These are phyloP conservation scores for Jimgerdemannia flammicorona DNA, from an alignment of 192 early-diverging fungal genomes.

Conservation along the genomic window DNA sequence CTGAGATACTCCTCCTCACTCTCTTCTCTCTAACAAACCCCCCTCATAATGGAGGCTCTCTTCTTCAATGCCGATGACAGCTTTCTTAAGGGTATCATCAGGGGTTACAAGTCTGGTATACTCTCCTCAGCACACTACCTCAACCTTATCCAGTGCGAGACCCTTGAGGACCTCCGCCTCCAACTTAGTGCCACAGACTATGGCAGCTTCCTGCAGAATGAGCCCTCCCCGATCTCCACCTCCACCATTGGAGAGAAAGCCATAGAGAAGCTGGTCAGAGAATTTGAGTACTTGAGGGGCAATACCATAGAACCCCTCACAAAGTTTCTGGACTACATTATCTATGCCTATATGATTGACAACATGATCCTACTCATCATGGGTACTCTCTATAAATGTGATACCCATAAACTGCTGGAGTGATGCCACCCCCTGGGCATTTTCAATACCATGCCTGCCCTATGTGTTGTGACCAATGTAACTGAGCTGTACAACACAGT, in stretches of 20 bases:
- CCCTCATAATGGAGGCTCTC: conserved; percentile 39
- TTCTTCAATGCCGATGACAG: conserved; percentile 88
- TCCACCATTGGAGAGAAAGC: conserved; percentile 88
- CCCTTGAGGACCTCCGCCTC: conserved; percentile 94
- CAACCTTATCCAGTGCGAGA: conserved; percentile 98
- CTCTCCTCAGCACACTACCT: conserved; percentile 78
- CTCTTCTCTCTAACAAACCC: conserved; percentile 6
- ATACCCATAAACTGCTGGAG: conserved; percentile 95
- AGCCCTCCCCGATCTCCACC: conserved; percentile 92
- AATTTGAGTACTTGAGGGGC: conserved; percentile 89
- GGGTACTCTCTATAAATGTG: conserved; percentile 96
- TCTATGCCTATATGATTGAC: conserved; percentile 99
- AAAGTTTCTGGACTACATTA: conserved; percentile 96
- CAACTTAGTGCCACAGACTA: conserved; percentile 97
- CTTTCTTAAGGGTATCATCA: conserved; percentile 91
- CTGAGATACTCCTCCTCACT: no score
- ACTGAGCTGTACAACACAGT: conserved; percentile 95
- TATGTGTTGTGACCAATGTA: conserved; percentile 96
- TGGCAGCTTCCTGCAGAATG: conserved; percentile 89
- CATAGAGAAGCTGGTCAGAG: conserved; percentile 83
- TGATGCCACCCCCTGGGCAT: conserved; percentile 97
- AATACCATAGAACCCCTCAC: conserved; percentile 81
- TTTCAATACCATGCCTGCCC: conserved; percentile 97
- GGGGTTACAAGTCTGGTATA: conserved; percentile 90
- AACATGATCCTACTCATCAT: conserved; percentile 98